Evolutionary conservation across 495 filamentous ascomycete genomes (phyloP), one percentile per base, ranked within the genome.

Genomic region (Podospora appendiculata): DNA sequence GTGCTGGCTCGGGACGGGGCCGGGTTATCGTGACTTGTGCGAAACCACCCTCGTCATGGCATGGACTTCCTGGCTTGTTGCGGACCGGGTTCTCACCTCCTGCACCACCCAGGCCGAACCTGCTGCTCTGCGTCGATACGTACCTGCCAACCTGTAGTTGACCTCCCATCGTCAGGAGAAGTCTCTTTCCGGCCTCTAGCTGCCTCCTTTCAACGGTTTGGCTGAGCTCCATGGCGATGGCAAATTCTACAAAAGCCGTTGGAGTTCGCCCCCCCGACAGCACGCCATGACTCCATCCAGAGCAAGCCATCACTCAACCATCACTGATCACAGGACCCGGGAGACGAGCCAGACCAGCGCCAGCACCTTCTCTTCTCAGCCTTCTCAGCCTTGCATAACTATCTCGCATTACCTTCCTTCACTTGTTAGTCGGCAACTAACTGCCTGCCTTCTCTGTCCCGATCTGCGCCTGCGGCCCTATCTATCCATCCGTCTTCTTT

Each of bases 201-300:
- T 8, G 33, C 34, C 11, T 55, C 53, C 46, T 51, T 36, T 51
- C 57, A 55, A 61, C 54, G 51, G 52, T 47, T 34, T 49, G 45
- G 13, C 10, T 14, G 5, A 17, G 39, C 19, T 6, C 14, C 40
- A 14, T 50, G 2, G 25, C 36, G 52, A 60, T 52, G 60, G 52
- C 55, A 54, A 57, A 56, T 56, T 64, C 45, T 68, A 68, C 65
- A 68, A 59, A 68, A 62, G 58, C 48, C 61, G 38, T 49, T 47
- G 41, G 45, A 52, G 48, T 54, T 51, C 54, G 36, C 53, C 48
- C 52, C 48, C 25, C 32, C 40, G 34, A 47, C 51, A 41, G 39
- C 51, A 54, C 52, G 47, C 52, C 47, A 41, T 39, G 56, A 47
- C 49, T 19, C 52, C 46, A 50, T 18, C 46, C 36, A 38, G 36